A percentile compares a stretch with the other conserved stretches of the same genome.
Conservation (phyloP, 768 basidiomycete species). For the Mycena chlorophos region DNA sequence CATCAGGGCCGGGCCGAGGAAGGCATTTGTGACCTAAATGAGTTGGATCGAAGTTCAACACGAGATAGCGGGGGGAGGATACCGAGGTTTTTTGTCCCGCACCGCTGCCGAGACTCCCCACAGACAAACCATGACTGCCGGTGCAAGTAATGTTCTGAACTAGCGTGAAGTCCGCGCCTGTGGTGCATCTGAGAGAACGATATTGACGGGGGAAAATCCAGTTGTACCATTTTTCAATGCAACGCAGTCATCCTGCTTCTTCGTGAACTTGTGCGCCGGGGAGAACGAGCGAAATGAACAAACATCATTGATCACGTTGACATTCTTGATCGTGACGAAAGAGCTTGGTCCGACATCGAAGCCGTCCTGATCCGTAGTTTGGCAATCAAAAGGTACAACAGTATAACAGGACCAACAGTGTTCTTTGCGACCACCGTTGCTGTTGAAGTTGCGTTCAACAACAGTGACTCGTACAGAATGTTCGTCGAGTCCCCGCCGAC, state of each 20-base stretch:
- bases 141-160: conserved; percentile 32
- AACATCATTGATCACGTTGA: conserved; percentile 29
- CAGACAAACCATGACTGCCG: conserved; percentile 34
- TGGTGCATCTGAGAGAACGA: neutral
- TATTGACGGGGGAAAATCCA: neutral
- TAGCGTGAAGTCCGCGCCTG: conserved; percentile 28
- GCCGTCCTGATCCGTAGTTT: too few relatives aligned
- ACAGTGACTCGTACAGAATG: conserved; percentile 27
- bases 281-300: neutral
- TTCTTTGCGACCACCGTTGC: conserved; percentile 30
- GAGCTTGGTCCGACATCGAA: conserved; percentile 32
- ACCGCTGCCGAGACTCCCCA: conserved; percentile 27
- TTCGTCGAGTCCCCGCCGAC: conserved; percentile 30
- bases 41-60: neutral
- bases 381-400: too few relatives aligned
- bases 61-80: neutral
- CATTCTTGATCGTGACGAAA: conserved; percentile 30
- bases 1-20: conserved; percentile 31
- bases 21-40: conserved; percentile 28
- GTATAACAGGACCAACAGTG: too few relatives aligned
- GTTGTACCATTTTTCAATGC: conserved; percentile 29
- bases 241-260: conserved; percentile 32
- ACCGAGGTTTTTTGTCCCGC: conserved; percentile 21
- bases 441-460: conserved; percentile 29
- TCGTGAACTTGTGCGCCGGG: neutral